phyloP scores from a whole-genome alignment of 768 basidiomycete genomes.

The Leucogyrophana mollusca region DNA sequence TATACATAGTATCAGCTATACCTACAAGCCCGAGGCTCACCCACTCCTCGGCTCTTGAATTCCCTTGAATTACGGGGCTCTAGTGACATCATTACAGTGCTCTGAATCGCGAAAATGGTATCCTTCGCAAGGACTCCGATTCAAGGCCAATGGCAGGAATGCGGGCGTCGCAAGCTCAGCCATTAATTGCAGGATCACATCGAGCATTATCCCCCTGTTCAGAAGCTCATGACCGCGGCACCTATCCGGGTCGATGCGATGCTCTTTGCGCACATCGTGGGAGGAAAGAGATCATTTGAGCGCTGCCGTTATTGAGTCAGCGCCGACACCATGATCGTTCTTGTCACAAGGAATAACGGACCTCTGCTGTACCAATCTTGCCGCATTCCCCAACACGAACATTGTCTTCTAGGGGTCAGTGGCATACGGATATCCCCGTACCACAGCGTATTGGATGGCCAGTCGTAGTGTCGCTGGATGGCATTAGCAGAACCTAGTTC shows the following conservation, averaged over 20 bases:
- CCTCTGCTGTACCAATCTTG: slow-evolving; percentile 73
- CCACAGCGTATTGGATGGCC: slow-evolving; percentile 87
- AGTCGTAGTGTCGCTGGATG: slow-evolving; percentile 80
- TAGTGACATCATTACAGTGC: too few relatives aligned
- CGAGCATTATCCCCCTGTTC: slow-evolving; percentile 48
- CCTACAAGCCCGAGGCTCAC: too few relatives aligned
- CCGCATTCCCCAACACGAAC: slow-evolving; percentile 79
- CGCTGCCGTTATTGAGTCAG: slow-evolving; percentile 43
- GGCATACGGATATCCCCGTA: slow-evolving; percentile 87
- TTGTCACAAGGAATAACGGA: slow-evolving; percentile 30
- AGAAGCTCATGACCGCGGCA: slow-evolving; percentile 63
- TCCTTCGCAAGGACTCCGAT: too few relatives aligned
- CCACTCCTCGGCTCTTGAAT: too few relatives aligned
- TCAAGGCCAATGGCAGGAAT: too few relatives aligned
- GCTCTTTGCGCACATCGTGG: slow-evolving; percentile 68
- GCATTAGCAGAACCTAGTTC: slow-evolving; percentile 89
- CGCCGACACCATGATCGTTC: too few relatives aligned
- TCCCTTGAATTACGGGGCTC: too few relatives aligned
- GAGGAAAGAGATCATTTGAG: slow-evolving; percentile 69
- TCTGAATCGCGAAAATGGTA: too few relatives aligned
- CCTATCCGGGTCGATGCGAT: slow-evolving; percentile 63
- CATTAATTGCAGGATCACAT: slow-evolving; percentile 59
- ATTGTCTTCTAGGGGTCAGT: slow-evolving; percentile 61
- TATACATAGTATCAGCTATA: too few relatives aligned
- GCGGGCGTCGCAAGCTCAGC: too few relatives aligned